These are phyloP conservation scores for Blastomyces emzantsi DNA, from an alignment of 2,329 filamentous ascomycete species.

Conservation along the genomic window DNA sequence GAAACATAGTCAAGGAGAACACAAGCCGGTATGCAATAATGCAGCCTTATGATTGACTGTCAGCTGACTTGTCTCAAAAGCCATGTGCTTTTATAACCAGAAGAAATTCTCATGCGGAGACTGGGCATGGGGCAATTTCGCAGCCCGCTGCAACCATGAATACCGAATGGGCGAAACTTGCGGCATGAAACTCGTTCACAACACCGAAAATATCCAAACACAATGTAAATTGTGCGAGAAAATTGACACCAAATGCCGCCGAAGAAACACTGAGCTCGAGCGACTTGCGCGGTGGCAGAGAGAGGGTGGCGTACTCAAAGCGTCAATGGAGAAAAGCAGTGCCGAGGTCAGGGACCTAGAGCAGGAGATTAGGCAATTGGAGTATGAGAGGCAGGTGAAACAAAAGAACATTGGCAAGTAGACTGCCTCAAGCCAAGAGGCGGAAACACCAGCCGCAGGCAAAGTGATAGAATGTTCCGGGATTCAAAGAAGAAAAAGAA, in stretches of 20 bases:
- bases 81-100: slow-evolving; percentile 95
- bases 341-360: slow-evolving; percentile 65
- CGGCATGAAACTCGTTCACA: slow-evolving; percentile 81
- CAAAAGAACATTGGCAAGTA: slow-evolving; percentile 25
- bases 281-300: slow-evolving; percentile 68
- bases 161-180: slow-evolving; percentile 95
- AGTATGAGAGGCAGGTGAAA: slow-evolving; percentile 45
- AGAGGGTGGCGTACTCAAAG: slow-evolving; percentile 54
- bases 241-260: slow-evolving; percentile 73
- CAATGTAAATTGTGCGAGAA: slow-evolving; percentile 82
- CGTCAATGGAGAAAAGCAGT: slow-evolving; percentile 56
- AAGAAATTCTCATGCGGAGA: slow-evolving; percentile 76
- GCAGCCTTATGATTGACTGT: slow-evolving; percentile 14
- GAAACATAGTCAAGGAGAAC: slow-evolving; percentile 27
- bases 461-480: neutral
- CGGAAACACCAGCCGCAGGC: neutral
- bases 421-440: slow-evolving; percentile 11
- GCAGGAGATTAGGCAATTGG: slow-evolving; percentile 58
- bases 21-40: slow-evolving; percentile 28
- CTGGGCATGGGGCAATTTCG: slow-evolving; percentile 92
- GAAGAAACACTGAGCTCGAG: slow-evolving; percentile 62
- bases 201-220: slow-evolving; percentile 53
- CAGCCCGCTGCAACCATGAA: slow-evolving; percentile 86
- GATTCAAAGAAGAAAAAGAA: neutral
- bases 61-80: slow-evolving; percentile 29